Evolutionary conservation across 768 basidiomycete species (phyloP).

Genomic region (Fomitopsis serialis): DNA sequence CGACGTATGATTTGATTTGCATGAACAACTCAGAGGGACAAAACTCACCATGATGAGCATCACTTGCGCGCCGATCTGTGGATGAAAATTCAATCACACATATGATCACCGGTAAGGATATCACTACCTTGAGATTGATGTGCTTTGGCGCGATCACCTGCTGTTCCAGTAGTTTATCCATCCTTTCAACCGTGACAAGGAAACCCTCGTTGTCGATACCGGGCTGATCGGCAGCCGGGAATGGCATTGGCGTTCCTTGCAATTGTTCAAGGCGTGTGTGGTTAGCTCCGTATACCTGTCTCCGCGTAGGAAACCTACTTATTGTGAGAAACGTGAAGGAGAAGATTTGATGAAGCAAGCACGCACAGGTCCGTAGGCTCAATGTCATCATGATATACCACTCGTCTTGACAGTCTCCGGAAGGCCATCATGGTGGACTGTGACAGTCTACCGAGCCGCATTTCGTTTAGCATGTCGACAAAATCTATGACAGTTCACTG

Average conservation of each 20-base stretch:
- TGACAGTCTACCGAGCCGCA: conserved; percentile 70
- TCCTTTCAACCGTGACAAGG: conserved; percentile 28
- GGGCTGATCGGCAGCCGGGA: conserved; percentile 38
- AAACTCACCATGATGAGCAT: conserved; percentile 64
- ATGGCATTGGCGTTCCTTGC: conserved; percentile 31
- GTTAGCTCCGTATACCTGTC: conserved; percentile 70
- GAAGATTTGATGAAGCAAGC: not conserved
- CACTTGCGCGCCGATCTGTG: conserved; percentile 75
- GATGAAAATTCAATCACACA: not conserved
- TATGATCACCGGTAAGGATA: too few relatives aligned
- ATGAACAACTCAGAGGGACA: too few relatives aligned
- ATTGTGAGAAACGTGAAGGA: too few relatives aligned
- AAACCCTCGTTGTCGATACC: conserved; percentile 41
- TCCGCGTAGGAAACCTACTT: conserved; percentile 59
- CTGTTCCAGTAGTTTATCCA: conserved; percentile 43
- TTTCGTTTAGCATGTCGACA: conserved; percentile 80
- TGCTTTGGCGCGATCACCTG: conserved; percentile 51
- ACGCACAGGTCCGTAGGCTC: conserved; percentile 77
- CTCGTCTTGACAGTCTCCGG: conserved; percentile 44
- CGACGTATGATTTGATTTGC: not conserved
- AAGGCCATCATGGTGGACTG: conserved; percentile 43
- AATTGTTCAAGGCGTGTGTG: conserved; percentile 41
- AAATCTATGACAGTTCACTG: conserved; percentile 32
- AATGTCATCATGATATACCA: conserved; percentile 65
- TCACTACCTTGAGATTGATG: conserved; percentile 38